Conservation (phyloP, 305 asterid species). For the Fraxinus sp. region DNA sequence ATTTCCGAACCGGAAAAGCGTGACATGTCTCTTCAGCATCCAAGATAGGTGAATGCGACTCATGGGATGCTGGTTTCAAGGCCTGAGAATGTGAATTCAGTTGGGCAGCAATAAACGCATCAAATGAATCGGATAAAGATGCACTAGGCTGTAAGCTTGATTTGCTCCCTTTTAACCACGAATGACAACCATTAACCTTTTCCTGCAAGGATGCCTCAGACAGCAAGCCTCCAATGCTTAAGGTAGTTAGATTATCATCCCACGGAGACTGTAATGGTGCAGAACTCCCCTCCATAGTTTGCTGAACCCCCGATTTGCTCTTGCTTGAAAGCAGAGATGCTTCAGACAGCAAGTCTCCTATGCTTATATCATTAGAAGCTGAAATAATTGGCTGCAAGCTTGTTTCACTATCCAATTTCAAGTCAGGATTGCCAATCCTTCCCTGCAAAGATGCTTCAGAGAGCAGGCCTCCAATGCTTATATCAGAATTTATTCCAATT, state of each 20-base stretch:
- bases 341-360: conserved; percentile 52
- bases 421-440: conserved; percentile 31
- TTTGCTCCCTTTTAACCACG: conserved; percentile 36
- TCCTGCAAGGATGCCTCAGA: conserved; percentile 66
- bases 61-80: conserved; percentile 37
- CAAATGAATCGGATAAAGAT: conserved; percentile 38
- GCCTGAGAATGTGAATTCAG: conserved; percentile 32
- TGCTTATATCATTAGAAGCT: conserved; percentile 40
- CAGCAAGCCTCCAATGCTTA: conserved; percentile 80
- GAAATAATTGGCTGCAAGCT: conserved; percentile 40
- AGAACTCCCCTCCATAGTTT: conserved; percentile 23
- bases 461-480: conserved; percentile 49
- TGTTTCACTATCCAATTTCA: conserved; percentile 33
- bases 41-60: conserved; percentile 57
- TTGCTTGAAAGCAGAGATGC: conserved; percentile 46
- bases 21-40: conserved; percentile 95
- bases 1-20: conserved; percentile 57
- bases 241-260: conserved; percentile 57
- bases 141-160: conserved; percentile 34
- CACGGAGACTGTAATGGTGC: conserved; percentile 43
- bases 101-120: conserved; percentile 40
- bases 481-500: conserved; percentile 38
- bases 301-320: conserved; percentile 33
- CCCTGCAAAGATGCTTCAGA: conserved; percentile 56
- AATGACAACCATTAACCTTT: conserved; percentile 31